Base-by-base conservation (phyloP, 257 asterid genomes). In the Ligustrum vulgare region DNA sequence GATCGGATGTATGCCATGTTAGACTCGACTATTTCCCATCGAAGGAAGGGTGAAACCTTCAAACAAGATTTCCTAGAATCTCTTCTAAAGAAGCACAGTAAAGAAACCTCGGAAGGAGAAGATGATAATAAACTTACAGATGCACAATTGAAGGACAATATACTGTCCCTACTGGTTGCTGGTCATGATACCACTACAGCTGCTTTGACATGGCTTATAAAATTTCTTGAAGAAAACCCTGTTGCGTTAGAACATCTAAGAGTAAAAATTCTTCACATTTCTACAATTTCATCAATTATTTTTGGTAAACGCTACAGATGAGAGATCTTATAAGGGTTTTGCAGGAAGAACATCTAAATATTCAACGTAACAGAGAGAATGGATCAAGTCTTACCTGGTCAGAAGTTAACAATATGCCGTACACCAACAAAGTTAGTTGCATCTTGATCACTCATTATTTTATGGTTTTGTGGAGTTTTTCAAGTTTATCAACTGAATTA, bases 181-280 rank as follows among this genome's bases (percentile, higher is more conserved):
- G 97, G 97, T 25, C 97, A 90, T 77, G 96, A 92, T 77, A 90
- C 97, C 76, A 92, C 97, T 11, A 90, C 97, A 67, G 97, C 97
- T 75, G 96, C 86, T 66, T 81, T 92, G 65, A 90, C 97, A 56
- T 92, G 97, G 96, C 84, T 89, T 33, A 74, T 89, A 84, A 90
- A 92, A 74, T 90, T 84, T 76, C 92, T 89, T 25, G 95, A 79
- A 82, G 93, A 90, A 84, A 92, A 90, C 63, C 93, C 91, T 60
- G 84, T 58, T 35, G 95, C 80, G 35, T 78, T 92, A 83, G 88
- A 92, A 80, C 84, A 81, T 64, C 82, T 92, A 70, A 82, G 95
- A 79, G 96, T 92, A 90, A 79, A 76, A 74, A 65, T 23, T n/a
- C 70, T 60, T 32, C 39, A 16, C 23, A 69, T 20, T 18, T 4